Conservation (phyloP, 805 yeast genomes). For the Torulaspora quercuum region DNA sequence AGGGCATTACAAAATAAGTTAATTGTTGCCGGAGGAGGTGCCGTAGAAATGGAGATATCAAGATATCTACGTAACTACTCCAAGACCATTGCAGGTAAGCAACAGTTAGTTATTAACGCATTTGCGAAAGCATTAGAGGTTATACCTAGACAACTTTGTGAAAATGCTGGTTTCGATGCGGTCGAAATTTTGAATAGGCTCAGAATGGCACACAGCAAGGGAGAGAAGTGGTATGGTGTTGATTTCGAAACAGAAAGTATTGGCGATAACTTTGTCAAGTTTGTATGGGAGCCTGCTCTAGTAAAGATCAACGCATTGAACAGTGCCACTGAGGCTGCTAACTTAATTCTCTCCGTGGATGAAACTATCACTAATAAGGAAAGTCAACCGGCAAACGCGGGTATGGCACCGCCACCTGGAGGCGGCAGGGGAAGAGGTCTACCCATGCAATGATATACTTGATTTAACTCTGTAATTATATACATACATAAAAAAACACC, state of each 20-base stretch:
- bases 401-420: constrained; percentile 45
- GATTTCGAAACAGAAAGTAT: constrained; percentile 82
- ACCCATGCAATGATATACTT: constrained; percentile 38
- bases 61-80: constrained; percentile 83
- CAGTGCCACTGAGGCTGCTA: constrained; percentile 96
- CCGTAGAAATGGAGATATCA: constrained; percentile 95
- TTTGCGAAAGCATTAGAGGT: constrained; percentile 93
- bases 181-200: constrained; percentile 88
- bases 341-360: constrained; percentile 88
- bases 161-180: constrained; percentile 98
- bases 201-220: constrained; percentile 91
- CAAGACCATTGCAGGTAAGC: constrained; percentile 88
- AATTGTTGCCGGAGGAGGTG: constrained; percentile 99
- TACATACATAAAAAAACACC: constrained; percentile 6
- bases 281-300: constrained; percentile 97
- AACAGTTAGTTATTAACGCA: constrained; percentile 86
- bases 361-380: constrained; percentile 82
- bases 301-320: constrained; percentile 91
- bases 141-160: constrained; percentile 96
- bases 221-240: constrained; percentile 87
- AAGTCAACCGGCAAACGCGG: constrained; percentile 51
- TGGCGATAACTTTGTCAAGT: constrained; percentile 77
- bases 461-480: constrained; percentile 11
- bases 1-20: constrained; percentile 83
- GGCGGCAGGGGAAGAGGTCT: constrained; percentile 72